These are phyloP conservation scores for Phaeolepiota aurea DNA, from an alignment of 768 basidiomycete species.

Conservation along the genomic window DNA sequence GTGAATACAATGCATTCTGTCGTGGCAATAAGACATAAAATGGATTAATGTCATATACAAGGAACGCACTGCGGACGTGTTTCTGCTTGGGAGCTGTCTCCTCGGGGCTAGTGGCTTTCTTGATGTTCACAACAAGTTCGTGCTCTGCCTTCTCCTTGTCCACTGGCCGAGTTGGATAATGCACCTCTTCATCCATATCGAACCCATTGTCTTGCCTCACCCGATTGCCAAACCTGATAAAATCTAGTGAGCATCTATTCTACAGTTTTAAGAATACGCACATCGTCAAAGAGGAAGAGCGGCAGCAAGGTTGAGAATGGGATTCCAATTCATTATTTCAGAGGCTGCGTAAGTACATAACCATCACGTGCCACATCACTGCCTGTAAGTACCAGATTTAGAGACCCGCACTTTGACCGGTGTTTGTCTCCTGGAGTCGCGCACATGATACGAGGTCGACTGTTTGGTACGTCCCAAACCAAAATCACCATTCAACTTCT, in stretches of 20 bases:
- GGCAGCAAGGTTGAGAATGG: too few relatives aligned
- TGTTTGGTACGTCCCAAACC: too few relatives aligned
- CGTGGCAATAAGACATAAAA: conserved; percentile 9
- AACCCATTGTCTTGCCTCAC: conserved; percentile 35
- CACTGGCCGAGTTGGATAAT: conserved; percentile 94
- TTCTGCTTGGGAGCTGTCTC: conserved; percentile 99
- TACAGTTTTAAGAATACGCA: background rate
- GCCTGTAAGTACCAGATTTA: background rate
- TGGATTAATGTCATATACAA: background rate
- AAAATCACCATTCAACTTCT: background rate
- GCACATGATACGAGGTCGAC: too few relatives aligned
- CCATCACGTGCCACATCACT: background rate
- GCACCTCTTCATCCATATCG: conserved; percentile 76
- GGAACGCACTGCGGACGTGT: conserved; percentile 86
- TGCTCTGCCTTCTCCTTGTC: conserved; percentile 98
- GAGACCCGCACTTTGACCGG: background rate
- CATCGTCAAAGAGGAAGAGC: too few relatives aligned
- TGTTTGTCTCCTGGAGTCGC: too few relatives aligned
- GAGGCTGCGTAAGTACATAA: too few relatives aligned
- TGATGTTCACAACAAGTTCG: conserved; percentile 91
- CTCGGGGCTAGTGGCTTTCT: conserved; percentile 94
- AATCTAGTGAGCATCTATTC: background rate
- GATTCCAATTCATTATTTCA: too few relatives aligned
- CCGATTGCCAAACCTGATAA: conserved; percentile 31
- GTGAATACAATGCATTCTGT: conserved; percentile 97